Conservation (phyloP, 257 asterid genomes). For the Nicotiana knightiana region DNA sequence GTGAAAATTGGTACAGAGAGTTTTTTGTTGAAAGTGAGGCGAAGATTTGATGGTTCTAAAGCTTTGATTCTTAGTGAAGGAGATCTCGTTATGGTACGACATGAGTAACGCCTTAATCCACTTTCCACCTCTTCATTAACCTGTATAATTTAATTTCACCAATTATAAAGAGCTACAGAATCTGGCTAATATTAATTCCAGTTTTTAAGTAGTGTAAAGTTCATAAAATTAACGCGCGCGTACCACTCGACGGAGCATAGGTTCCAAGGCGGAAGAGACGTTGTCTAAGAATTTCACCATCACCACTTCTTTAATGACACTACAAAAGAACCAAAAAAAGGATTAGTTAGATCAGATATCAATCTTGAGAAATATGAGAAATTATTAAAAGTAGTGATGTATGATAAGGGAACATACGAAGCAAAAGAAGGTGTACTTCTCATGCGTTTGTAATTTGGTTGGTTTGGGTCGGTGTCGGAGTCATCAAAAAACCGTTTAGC, state of each 20-base stretch:
- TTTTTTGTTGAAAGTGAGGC: conserved; percentile 28
- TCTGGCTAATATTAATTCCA: no score
- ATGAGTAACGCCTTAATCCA: conserved; percentile 30
- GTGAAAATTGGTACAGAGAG: conserved; percentile 53
- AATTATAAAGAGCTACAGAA: no score
- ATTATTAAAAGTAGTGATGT: no score
- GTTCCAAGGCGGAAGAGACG: conserved; percentile 56
- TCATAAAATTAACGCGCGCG: not conserved
- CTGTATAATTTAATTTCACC: conserved; percentile 16
- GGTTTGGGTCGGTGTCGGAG: conserved; percentile 29
- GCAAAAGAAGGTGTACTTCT: conserved; percentile 45
- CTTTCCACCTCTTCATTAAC: conserved; percentile 66
- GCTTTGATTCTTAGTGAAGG: conserved; percentile 38
- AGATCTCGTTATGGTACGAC: conserved; percentile 21
- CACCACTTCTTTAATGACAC: conserved; percentile 57
- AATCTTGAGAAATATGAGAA: not conserved
- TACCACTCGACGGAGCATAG: conserved; percentile 76
- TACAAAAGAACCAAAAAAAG: conserved; percentile 11
- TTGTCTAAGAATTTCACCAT: conserved; percentile 47
- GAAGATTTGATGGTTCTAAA: conserved; percentile 17
- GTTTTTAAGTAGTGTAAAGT: no score
- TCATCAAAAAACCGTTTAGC: conserved; percentile 42
- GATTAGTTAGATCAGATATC: not conserved
- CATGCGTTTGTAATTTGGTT: conserved; percentile 35
- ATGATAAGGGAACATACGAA: conserved; percentile 38